Evolutionary conservation across 2,329 filamentous ascomycete genomes (phyloP).

Genomic region (Verticillium isaacii): DNA sequence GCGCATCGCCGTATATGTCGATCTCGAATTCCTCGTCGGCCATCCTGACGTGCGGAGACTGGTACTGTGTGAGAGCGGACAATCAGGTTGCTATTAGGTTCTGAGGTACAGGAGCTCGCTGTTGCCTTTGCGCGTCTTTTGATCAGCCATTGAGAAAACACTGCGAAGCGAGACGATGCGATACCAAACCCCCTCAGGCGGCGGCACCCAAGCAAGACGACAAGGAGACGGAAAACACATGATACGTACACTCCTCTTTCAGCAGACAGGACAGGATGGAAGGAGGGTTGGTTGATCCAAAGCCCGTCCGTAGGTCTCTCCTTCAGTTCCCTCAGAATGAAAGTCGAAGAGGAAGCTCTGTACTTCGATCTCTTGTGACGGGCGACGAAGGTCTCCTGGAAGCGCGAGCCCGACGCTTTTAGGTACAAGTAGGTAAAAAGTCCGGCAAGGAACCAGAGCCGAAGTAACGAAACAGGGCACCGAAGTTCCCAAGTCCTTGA

Average conservation of each 20-base stretch:
- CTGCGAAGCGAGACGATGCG: neutral
- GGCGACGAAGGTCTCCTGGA: neutral
- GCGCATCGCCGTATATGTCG: conserved; percentile 63
- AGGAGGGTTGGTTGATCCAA: conserved; percentile 3
- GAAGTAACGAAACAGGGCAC: conserved; percentile 11
- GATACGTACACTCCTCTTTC: conserved; percentile 52
- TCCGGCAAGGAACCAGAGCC: conserved; percentile 5
- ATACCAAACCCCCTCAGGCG: conserved; percentile 9
- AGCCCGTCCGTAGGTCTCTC: neutral
- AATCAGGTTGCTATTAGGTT: conserved; percentile 14
- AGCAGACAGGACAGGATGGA: conserved; percentile 13
- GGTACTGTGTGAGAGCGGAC: conserved; percentile 3
- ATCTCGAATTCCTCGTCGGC: conserved; percentile 69
- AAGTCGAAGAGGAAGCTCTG: conserved; percentile 59
- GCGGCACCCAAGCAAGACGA: conserved; percentile 16
- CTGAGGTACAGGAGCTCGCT: conserved; percentile 33
- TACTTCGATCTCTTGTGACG: conserved; percentile 39
- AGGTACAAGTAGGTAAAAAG: neutral
- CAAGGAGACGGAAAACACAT: conserved; percentile 28
- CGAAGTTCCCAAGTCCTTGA: conserved; percentile 8
- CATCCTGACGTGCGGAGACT: conserved; percentile 38
- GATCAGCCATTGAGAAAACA: conserved; percentile 23
- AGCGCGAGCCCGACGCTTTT: neutral
- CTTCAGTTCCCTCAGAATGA: conserved; percentile 18
- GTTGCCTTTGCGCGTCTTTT: conserved; percentile 19